phyloP scores from a whole-genome alignment of 176 grass and related monocot genomes.

The Oryza meridionalis region DNA sequence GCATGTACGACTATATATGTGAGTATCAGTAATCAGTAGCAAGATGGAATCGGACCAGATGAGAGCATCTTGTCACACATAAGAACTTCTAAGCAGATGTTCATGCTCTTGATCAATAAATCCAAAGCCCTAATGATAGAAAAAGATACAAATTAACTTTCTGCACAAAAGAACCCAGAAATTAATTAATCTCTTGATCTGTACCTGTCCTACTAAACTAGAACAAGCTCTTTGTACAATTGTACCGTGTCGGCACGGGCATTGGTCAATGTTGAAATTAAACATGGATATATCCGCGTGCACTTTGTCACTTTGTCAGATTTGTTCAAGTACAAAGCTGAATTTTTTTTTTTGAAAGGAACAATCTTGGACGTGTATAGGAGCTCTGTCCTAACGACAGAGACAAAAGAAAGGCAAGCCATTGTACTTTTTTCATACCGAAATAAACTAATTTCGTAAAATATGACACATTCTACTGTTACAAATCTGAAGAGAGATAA shows the following conservation, averaged over 20 bases:
- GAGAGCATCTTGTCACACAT: background rate
- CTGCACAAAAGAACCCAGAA: background rate
- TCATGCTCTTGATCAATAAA: background rate
- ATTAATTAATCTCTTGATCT: background rate
- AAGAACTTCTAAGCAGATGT: constrained; percentile 15
- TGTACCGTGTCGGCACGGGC: background rate
- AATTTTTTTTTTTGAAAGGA: background rate
- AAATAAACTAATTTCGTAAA: too few relatives aligned
- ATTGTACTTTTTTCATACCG: too few relatives aligned
- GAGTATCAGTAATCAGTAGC: background rate
- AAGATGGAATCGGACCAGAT: background rate
- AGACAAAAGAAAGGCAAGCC: background rate
- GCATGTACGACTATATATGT: background rate
- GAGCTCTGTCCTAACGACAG: background rate
- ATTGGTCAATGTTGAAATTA: background rate
- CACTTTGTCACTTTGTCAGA: background rate
- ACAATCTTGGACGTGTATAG: background rate
- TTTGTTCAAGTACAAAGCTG: background rate
- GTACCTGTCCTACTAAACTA: background rate
- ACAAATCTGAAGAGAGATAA: too few relatives aligned
- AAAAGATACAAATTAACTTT: background rate
- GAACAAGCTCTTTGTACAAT: background rate
- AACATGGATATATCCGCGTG: background rate
- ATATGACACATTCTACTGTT: too few relatives aligned
- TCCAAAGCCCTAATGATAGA: background rate